Percentiles rank a stretch among this genome's conserved stretches.
phyloP scores from a whole-genome alignment of 768 basidiomycete species.

The Lactarius psammicola region DNA sequence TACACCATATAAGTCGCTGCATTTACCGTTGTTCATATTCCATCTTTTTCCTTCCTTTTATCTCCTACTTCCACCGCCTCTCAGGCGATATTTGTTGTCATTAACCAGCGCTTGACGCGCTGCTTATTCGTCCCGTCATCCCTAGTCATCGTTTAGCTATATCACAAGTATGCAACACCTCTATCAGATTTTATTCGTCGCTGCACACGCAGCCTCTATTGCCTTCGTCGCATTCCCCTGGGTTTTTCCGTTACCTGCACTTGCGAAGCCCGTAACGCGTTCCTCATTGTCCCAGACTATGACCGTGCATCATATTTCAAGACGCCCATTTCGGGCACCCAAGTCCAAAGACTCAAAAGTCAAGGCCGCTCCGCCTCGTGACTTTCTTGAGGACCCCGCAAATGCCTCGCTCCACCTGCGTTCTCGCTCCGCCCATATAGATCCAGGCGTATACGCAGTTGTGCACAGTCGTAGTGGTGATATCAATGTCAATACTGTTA shows the following conservation, averaged over 20 bases:
- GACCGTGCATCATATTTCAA: conserved; percentile 27
- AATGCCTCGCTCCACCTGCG: conserved; percentile 7
- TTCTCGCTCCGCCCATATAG: neutral
- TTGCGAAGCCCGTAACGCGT: conserved; percentile 34
- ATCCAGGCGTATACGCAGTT: neutral
- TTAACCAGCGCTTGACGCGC: conserved; percentile 26
- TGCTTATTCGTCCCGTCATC: conserved; percentile 35
- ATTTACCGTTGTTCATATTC: conserved; percentile 15
- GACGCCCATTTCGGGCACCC: conserved; percentile 23
- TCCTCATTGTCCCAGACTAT: conserved; percentile 27
- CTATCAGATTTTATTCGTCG: conserved; percentile 41
- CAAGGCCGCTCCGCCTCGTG: neutral
- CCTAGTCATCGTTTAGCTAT: conserved; percentile 5
- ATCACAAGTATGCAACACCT: conserved; percentile 37
- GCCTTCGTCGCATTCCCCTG: conserved; percentile 36
- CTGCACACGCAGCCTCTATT: conserved; percentile 43
- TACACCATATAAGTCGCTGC: conserved; percentile 14
- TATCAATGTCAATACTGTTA: conserved; percentile 20
- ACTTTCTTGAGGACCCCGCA: neutral
- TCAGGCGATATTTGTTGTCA: neutral
- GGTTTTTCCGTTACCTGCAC: conserved; percentile 26
- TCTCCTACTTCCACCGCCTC: conserved; percentile 6
- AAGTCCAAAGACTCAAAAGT: conserved; percentile 17
- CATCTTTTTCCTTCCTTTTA: conserved; percentile 13
- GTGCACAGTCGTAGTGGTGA: conserved; percentile 21